Conservation (phyloP, 2,329 filamentous ascomycete species). For the Polytolypa hystricis region DNA sequence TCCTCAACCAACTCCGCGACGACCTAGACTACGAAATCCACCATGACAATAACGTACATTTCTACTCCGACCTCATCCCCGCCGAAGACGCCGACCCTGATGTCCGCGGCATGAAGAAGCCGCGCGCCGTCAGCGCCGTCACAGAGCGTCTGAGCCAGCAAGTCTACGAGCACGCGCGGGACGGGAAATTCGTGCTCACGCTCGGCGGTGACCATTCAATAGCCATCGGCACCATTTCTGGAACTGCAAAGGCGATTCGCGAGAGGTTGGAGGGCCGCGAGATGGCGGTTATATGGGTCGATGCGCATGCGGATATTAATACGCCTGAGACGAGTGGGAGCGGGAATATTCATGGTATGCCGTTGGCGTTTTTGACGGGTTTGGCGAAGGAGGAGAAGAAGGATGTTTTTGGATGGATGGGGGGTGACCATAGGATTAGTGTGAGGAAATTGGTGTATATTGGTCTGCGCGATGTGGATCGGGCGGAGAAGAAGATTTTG, state of each 20-base stretch:
- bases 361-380: conserved; percentile 80
- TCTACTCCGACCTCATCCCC: conserved; percentile 66
- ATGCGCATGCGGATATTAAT: conserved; percentile 97
- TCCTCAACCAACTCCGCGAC: conserved; percentile 69
- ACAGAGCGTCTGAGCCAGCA: conserved; percentile 69
- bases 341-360: conserved; percentile 98
- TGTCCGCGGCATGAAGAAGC: conserved; percentile 89
- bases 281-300: conserved; percentile 95
- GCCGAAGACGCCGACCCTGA: conserved; percentile 52
- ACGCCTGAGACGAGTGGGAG: conserved; percentile 79
- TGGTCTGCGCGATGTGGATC: conserved; percentile 82
- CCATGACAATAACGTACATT: conserved; percentile 72
- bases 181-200: conserved; percentile 80
- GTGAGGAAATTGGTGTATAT: conserved; percentile 91
- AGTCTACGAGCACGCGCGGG: conserved; percentile 73
- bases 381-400: conserved; percentile 64
- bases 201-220: conserved; percentile 95
- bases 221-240: conserved; percentile 84
- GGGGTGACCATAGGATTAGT: conserved; percentile 48
- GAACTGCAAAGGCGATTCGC: conserved; percentile 72
- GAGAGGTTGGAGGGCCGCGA: conserved; percentile 67
- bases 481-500: conserved; percentile 86
- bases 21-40: conserved; percentile 83
- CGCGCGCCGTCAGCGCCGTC: conserved; percentile 72
- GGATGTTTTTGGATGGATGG: conserved; percentile 83